Evolutionary conservation across 2,329 filamentous ascomycete genomes (phyloP).

Genomic region (Aureobasidium sp.): DNA sequence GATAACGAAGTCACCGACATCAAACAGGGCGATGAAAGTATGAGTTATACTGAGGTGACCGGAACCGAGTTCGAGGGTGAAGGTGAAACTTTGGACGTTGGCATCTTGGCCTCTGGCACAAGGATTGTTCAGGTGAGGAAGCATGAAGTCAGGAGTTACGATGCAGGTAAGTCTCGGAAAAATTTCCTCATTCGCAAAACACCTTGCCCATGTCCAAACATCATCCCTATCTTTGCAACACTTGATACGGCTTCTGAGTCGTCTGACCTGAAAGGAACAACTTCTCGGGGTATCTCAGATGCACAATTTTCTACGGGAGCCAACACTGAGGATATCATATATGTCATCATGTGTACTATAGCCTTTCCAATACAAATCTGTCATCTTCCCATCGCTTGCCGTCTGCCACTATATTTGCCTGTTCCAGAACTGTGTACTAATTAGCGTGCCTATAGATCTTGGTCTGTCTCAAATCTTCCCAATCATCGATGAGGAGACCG

Average conservation of each 20-base stretch:
- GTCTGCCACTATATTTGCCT: not conserved
- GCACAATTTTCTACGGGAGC: not conserved
- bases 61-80: slow-evolving; percentile 90
- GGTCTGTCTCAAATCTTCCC: slow-evolving; percentile 85
- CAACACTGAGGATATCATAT: not conserved
- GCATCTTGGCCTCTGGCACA: slow-evolving; percentile 70
- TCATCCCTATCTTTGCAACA: not conserved
- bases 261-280: not conserved
- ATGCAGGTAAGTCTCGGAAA: slow-evolving; percentile 59
- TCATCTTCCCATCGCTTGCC: slow-evolving; percentile 7
- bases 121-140: slow-evolving; percentile 82
- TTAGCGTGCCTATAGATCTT: slow-evolving; percentile 53
- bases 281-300: not conserved
- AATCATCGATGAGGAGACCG: slow-evolving; percentile 85
- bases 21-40: slow-evolving; percentile 47
- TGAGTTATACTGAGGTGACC: slow-evolving; percentile 45
- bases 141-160: slow-evolving; percentile 83
- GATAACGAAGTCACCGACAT: slow-evolving; percentile 53
- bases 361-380: slow-evolving; percentile 14
- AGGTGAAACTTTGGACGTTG: slow-evolving; percentile 78
- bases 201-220: slow-evolving; percentile 5
- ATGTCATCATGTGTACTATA: slow-evolving; percentile 10
- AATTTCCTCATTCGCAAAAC: not conserved
- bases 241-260: not conserved
- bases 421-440: not conserved